Base-by-base conservation (phyloP, 768 basidiomycete species). In the Hypholoma sublateritium region DNA sequence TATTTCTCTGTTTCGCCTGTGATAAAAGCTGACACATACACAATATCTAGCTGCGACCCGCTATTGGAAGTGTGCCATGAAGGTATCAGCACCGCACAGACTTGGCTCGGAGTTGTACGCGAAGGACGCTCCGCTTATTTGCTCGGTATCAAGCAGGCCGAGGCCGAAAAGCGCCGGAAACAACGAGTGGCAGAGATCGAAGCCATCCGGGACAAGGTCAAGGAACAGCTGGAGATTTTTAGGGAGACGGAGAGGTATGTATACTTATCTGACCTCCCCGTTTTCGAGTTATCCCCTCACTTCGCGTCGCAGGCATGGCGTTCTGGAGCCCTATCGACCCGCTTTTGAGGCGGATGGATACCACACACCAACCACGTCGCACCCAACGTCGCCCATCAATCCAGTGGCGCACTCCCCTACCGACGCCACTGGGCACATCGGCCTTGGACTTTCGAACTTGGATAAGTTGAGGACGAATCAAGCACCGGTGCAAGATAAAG, bases 281-380 rank as follows among this genome's bases (percentile, higher is more conserved):
- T 43, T 1, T 14, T 12, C 44, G 21, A 25, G 6, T n/a, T 41
- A 47, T 25, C 21, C 53, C 2, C n/a, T 34, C 14, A 50, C 47
- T 41, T 21, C 37, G 19, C 24, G 22, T 49, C 24, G 14, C 8
- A 58, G 47, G 13, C 52, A 46, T 41, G 13, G 28, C 3, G 76
- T 91, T 12, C 68, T 89, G 1, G 85, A 86, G 32, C 87, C 87
- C 1, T 91, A 89, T 63, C 74, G 79, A 4, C 65, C 71, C 11
- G 75, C 77, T 0, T 82, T 89, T 51, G 77, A 64, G 32, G 50
- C 36, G 35, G 50, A 28, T 16, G 42, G 39, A 8, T 37, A 57
- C 24, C 51, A 59, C 17, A 39, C 52, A 11, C 55, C 24, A 13
- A 22, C 50, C 34, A 7, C 53, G 19, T 46, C 42, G 21, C 44